Evolutionary conservation across 495 filamentous ascomycete species (phyloP), one percentile per base, ranked within the genome.

Genomic region (Podospora anserina): DNA sequence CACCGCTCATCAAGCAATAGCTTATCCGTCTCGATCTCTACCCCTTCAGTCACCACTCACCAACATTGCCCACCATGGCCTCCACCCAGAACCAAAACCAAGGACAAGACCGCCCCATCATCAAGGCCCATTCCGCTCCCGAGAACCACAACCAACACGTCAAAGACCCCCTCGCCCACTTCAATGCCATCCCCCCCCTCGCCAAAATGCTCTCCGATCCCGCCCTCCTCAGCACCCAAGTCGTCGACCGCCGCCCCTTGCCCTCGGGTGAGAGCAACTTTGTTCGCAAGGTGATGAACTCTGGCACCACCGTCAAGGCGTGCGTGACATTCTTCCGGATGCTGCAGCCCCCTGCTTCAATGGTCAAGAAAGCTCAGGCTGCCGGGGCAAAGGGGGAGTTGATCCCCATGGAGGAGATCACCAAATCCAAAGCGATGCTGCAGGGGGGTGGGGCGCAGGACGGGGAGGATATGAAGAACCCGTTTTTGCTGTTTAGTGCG

Each of bases 401-500:
- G 39, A 49, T 49, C 13, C 39, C 39, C 5, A 49, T 49, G 39
- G 15, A 49, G 9, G 5, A 20, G 1, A 4, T 71, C 19, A 69
- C 69, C 30, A 62, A 64, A 64, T 66, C 55, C 63, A 66, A 63
- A 61, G 39, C 53, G 57, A 54, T 73, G 53, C 55, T 72, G 56
- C 15, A 20, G 26, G 73, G 71, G 9, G 73, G 71, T 3, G 71
- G 73, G 0, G 44, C 68, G 3, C n/a, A 49, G 28, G 56, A 73
- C 19, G 70, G 70, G 5, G 74, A 76, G 70, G 55, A 67, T 5
- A 55, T 61, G 4, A 39, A 61, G 30, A 69, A 66, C 34, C 74
- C 71, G 27, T 76, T 72, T 26, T 49, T 74, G 68, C 60, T 76
- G 32, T 69, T 72, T 54, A 73, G 69, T 53, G 71, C 68, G 66